phyloP scores from a whole-genome alignment of 164 flowering plant genomes.

The Saururus chinensis region DNA sequence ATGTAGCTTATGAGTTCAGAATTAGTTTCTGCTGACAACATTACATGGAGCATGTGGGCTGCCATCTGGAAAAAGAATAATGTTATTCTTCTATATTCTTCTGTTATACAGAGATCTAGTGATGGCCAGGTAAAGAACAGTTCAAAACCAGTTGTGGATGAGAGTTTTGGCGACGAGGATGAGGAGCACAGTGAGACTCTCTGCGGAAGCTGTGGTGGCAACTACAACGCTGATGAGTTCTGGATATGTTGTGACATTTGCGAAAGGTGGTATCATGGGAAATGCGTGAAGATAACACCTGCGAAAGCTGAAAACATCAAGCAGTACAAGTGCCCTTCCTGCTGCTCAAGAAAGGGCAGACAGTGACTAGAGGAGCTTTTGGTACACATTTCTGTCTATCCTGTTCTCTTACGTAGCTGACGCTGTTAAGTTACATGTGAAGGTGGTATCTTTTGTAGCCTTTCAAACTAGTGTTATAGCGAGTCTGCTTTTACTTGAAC shows the following conservation, averaged over 20 bases:
- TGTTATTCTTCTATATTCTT: conserved; percentile 2
- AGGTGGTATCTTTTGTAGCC: background rate
- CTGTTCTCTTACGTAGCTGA: background rate
- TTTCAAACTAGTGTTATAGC: background rate
- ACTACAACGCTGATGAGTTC: conserved; percentile 72
- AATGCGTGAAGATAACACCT: conserved; percentile 93
- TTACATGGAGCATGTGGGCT: background rate
- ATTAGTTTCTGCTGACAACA: background rate
- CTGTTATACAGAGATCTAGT: conserved; percentile 44
- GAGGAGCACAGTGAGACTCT: conserved; percentile 87
- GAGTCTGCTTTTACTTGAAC: background rate
- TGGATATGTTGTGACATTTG: conserved; percentile 92
- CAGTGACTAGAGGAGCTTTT: conserved; percentile 19
- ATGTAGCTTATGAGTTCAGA: no score
- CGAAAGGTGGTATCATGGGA: conserved; percentile 88
- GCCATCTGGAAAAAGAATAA: background rate
- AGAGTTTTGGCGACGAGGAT: conserved; percentile 64
- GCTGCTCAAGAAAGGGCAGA: conserved; percentile 69
- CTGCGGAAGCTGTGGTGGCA: conserved; percentile 88
- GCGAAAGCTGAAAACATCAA: conserved; percentile 86
- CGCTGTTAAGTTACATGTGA: background rate
- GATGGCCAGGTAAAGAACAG: conserved; percentile 71
- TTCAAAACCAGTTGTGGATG: conserved; percentile 43
- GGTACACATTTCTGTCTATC: background rate
- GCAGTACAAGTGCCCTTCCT: conserved; percentile 93